Conservation (phyloP, 192 early-diverging fungal genomes). For the Kappamyces sp. region DNA sequence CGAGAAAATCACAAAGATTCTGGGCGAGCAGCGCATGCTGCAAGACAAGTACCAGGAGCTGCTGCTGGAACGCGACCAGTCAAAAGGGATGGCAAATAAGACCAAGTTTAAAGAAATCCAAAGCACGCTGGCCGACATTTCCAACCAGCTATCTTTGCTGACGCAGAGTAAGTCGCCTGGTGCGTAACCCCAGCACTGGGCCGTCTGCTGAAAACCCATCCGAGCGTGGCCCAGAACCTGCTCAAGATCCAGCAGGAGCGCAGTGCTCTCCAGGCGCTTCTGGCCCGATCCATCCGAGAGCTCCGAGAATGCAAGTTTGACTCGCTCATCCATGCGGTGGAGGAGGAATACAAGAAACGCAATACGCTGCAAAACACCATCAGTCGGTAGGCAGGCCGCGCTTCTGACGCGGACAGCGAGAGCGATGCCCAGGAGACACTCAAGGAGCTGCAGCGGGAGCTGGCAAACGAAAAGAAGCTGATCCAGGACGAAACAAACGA, state of each 20-base stretch:
- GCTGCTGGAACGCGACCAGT: conserved; percentile 33
- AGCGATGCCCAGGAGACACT: conserved; percentile 46
- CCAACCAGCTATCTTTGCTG: conserved; percentile 28
- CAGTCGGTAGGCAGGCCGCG: conserved; percentile 28
- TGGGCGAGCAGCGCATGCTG: conserved; percentile 39
- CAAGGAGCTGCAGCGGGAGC: conserved; percentile 44
- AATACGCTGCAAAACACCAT: conserved; percentile 56
- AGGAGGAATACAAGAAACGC: conserved; percentile 51
- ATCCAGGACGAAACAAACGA: conserved; percentile 53
- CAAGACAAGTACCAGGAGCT: conserved; percentile 43
- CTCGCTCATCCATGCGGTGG: conserved; percentile 40
- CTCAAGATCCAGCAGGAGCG: conserved; percentile 50
- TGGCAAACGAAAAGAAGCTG: conserved; percentile 43
- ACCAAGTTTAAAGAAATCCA: conserved; percentile 41
- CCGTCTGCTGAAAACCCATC: conserved; percentile 29
- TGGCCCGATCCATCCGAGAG: conserved; percentile 39
- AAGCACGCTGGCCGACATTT: conserved; percentile 32
- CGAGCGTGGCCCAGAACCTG: conserved; percentile 42
- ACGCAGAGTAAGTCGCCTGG: conserved; percentile 28
- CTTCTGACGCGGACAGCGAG: conserved; percentile 23
- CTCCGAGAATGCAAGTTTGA: conserved; percentile 43
- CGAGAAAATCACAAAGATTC: conserved; percentile 43
- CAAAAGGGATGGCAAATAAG: conserved; percentile 34
- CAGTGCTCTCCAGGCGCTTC: conserved; percentile 36
- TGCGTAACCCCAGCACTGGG: conserved; percentile 8